Evolutionary conservation across 768 basidiomycete genomes (phyloP), one percentile per base, ranked within the genome.

Genomic region (Panus rudis): DNA sequence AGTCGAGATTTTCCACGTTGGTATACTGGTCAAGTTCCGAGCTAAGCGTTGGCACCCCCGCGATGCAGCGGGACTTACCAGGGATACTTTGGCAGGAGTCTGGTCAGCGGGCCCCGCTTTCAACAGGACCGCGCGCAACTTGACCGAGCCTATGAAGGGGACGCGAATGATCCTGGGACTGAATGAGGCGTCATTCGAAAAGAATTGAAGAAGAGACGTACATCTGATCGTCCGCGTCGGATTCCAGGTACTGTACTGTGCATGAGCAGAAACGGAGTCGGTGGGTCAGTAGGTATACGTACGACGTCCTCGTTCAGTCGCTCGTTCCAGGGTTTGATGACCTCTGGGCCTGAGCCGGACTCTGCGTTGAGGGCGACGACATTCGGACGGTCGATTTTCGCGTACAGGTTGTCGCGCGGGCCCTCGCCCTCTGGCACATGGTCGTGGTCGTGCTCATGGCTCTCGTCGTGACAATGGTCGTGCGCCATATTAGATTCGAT

Each of bases 141-240:
- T 89, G 35, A 94, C 86, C 13, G 85, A 81, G 7, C 86, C 84
- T 0, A 84, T 91, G 62, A 96, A 94, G 1, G 92, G 92, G 21
- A 96, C 60, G 38, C 84, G 84, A 40, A 92, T 63, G 51, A 91
- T 89, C 53, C 88, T 90, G 31, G 23, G n/a, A 14, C 31, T 44
- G 14, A 24, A 16, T 4, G 21, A 34, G 25, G 21, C 26, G 34
- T 4, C 30, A 31, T 43, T 38, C 26, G 30, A 37, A 13, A 2
- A n/a, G n/a, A 16, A 24, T 34, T 19, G n/a, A 21, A 20, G 17
- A 34, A 22, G 19, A 22, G 37, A 48, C 71, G 53, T 61, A 89
- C 88, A 96, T 62, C 61, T 91, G 85, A 57, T 93, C 92, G 62
- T 94, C 92, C 25, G 85, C 84, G 50, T 96, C 92, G 14, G 89